Base-by-base conservation (phyloP, 768 basidiomycete genomes). In the Lentinula detonsa region DNA sequence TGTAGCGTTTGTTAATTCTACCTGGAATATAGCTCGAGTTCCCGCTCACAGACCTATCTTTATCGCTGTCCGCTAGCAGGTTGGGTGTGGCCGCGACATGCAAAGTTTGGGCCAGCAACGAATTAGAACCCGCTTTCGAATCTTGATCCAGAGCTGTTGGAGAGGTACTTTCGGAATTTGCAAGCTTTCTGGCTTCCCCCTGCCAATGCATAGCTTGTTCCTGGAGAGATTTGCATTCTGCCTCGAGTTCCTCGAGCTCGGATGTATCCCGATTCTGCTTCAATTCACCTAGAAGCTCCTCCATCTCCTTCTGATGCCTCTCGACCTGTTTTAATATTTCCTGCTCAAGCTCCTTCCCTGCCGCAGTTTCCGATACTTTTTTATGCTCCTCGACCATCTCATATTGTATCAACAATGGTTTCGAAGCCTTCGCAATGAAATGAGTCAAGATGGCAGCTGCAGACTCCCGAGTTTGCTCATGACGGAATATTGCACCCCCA, bases 351-450 rank as follows among this genome's bases (percentile, higher is more conserved):
- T 83, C 85, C 15, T 70, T 73, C 1, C 84, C 84, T 1, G 85
- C 85, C 3, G 73, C 70, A 2, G 86, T 85, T 55, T 85, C 73
- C 1, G 77, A 72, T 15, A 86, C 76, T 45, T 78, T 73, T 54
- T 77, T 77, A 35, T 72, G 73, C 64, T 80, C 72, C 60, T 79
- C 78, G 4, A 85, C 81, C 13, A 85, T 71, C 66, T 87, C 85
- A 31, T 73, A 70, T 64, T 86, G 85, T 54, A 87, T 84, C 23
- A 74, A 75, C 3, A 86, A 72, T 1, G 79, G 72, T 2, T 75
- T 64, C 0, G 84, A 78, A 31, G 70, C 68, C 6, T 53, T 67
- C 23, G 69, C 69, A 49, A 71, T 63, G 64, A 77, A 62, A 57
- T 70, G 70, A 31, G 72, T 72, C 3, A 77, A 51, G 53, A 75